These are phyloP conservation scores for Candida insectorum DNA, from an alignment of 805 yeast genomes.

Conservation along the genomic window DNA sequence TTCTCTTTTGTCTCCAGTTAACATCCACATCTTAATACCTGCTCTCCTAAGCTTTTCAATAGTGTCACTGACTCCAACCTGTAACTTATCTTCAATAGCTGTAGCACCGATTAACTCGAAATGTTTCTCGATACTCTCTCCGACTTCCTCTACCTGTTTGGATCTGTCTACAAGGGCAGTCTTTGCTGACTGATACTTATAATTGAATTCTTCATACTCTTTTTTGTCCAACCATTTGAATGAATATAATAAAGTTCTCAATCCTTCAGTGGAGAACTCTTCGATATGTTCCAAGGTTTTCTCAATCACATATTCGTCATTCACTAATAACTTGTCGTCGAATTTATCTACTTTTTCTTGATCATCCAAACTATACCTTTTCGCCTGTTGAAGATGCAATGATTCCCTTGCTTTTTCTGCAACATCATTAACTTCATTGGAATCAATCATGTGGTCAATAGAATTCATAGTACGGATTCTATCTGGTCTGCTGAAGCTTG, in stretches of 20 bases:
- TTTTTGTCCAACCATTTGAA: constrained; percentile 63
- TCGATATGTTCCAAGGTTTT: constrained; percentile 87
- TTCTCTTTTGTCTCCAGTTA: constrained; percentile 97
- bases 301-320: constrained; percentile 77
- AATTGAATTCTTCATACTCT: constrained; percentile 66
- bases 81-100: constrained; percentile 95
- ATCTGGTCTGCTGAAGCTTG: constrained; percentile 18
- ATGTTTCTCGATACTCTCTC: constrained; percentile 66
- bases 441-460: constrained; percentile 51
- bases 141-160: constrained; percentile 63
- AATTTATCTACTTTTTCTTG: neutral
- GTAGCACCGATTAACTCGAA: constrained; percentile 83
- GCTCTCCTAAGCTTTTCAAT: constrained; percentile 90
- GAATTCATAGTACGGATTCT: constrained; percentile 27
- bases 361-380: constrained; percentile 44
- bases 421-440: constrained; percentile 52
- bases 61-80: constrained; percentile 94
- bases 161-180: constrained; percentile 69
- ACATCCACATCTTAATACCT: constrained; percentile 95
- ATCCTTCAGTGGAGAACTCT: constrained; percentile 91
- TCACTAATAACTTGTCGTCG: constrained; percentile 55
- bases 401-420: constrained; percentile 54
- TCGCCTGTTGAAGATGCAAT: constrained; percentile 54
- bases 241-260: constrained; percentile 83
- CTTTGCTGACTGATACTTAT: constrained; percentile 69